Conservation (phyloP, 208 protist species). For the Leishmania arabica region DNA sequence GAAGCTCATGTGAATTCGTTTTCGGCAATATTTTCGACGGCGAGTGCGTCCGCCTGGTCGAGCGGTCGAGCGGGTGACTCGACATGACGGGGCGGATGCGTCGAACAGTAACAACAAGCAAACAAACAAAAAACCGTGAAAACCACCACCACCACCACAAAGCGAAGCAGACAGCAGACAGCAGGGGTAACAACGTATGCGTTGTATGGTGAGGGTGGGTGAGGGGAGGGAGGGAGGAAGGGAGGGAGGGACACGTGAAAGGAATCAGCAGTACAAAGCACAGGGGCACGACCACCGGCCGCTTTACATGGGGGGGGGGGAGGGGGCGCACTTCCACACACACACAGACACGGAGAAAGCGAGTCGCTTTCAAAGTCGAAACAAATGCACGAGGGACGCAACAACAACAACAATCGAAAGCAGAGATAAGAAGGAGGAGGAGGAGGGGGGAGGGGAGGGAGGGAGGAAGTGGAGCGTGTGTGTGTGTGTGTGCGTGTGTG, state of each 20-base stretch:
- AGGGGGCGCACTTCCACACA: no score
- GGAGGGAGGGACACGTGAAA: neutral
- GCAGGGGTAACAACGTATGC: neutral
- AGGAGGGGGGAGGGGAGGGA: no score
- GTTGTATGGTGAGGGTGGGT: neutral
- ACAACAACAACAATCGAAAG: no score
- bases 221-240: neutral
- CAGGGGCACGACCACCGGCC: neutral
- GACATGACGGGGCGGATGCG: neutral
- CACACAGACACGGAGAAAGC: no score
- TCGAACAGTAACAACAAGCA: neutral
- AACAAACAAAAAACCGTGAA: neutral
- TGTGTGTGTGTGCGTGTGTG: no score
- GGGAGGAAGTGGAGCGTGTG: no score
- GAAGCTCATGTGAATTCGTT: neutral
- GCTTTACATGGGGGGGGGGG: no score
- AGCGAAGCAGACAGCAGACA: neutral
- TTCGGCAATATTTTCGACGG: neutral
- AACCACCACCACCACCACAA: no score
- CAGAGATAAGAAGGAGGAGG: no score
- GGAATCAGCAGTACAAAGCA: neutral
- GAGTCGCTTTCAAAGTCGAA: no score
- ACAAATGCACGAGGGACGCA: no score
- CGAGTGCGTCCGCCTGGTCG: neutral
- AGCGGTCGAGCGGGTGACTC: neutral